phyloP scores from a whole-genome alignment of 495 filamentous ascomycete species.

The Eremomyces bilateralis region DNA sequence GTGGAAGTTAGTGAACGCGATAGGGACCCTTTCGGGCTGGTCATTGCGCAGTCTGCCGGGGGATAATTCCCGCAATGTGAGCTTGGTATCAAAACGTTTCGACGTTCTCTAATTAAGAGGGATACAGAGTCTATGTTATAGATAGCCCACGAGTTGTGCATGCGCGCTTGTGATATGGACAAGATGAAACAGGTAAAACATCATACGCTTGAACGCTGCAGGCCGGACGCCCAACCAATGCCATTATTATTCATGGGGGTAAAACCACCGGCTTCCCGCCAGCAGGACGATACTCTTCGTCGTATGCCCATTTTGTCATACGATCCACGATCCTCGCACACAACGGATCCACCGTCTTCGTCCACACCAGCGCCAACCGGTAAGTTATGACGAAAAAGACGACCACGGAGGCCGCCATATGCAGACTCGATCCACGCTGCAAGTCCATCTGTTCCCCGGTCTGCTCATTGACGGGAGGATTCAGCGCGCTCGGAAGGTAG shows the following conservation, averaged over 20 bases:
- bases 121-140: no score
- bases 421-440: slow-evolving; percentile 8
- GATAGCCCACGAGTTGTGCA: no score
- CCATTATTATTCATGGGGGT: no score
- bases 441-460: slow-evolving; percentile 15
- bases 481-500: slow-evolving; percentile 11
- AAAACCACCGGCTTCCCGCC: no score
- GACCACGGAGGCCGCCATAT: slow-evolving; percentile 9
- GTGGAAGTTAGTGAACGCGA: slow-evolving; percentile 62
- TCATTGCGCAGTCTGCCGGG: slow-evolving; percentile 21
- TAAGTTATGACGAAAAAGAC: slow-evolving; percentile 14
- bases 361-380: slow-evolving; percentile 10
- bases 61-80: no score
- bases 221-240: no score
- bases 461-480: slow-evolving; percentile 10
- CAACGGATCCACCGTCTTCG: slow-evolving; percentile 9
- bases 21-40: slow-evolving; percentile 55
- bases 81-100: no score
- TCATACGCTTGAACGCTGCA: no score
- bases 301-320: slow-evolving; percentile 3
- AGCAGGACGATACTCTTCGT: background rate
- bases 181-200: no score
- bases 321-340: slow-evolving; percentile 11
- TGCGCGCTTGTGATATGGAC: no score
- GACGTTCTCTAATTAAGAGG: no score